Conservation (phyloP, 306 rosid species). For the Ziziphus jujuba region DNA sequence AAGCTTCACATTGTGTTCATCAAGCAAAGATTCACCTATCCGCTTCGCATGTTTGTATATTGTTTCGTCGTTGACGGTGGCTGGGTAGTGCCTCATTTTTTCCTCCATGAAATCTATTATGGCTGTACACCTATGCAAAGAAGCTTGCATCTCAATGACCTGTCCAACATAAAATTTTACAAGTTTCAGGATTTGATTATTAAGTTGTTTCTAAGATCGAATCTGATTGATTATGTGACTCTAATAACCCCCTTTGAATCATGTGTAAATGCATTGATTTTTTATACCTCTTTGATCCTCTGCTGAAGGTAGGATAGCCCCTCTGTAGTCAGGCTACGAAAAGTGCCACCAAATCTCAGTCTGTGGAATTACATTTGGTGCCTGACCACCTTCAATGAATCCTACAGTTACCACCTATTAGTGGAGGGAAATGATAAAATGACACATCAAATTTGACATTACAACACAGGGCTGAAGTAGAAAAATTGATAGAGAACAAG, state of each 20-base stretch:
- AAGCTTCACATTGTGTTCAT: slow-evolving; percentile 39
- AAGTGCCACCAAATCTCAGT: slow-evolving; percentile 38
- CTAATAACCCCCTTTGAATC: too few relatives aligned
- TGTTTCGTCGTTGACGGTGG: slow-evolving; percentile 37
- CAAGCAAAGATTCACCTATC: slow-evolving; percentile 46
- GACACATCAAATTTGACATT: too few relatives aligned
- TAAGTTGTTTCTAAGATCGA: too few relatives aligned
- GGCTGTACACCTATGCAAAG: slow-evolving; percentile 39
- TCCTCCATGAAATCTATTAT: slow-evolving; percentile 51
- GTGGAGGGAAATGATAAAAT: background rate
- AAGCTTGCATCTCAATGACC: slow-evolving; percentile 45
- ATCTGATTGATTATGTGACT: too few relatives aligned
- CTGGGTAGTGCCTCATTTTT: slow-evolving; percentile 33
- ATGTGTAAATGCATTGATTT: background rate
- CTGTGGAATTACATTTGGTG: slow-evolving; percentile 32
- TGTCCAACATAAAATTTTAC: background rate
- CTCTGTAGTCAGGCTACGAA: slow-evolving; percentile 31
- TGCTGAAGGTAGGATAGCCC: slow-evolving; percentile 32
- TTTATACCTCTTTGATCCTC: slow-evolving; percentile 47
- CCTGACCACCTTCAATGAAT: slow-evolving; percentile 36
- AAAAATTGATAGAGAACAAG: too few relatives aligned
- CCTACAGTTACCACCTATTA: slow-evolving; percentile 43
- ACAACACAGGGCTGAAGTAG: too few relatives aligned
- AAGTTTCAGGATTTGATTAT: too few relatives aligned
- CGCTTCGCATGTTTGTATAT: slow-evolving; percentile 42